Evolutionary conservation across 2,329 filamentous ascomycete genomes (phyloP).

Genomic region (Epichloe baconii): DNA sequence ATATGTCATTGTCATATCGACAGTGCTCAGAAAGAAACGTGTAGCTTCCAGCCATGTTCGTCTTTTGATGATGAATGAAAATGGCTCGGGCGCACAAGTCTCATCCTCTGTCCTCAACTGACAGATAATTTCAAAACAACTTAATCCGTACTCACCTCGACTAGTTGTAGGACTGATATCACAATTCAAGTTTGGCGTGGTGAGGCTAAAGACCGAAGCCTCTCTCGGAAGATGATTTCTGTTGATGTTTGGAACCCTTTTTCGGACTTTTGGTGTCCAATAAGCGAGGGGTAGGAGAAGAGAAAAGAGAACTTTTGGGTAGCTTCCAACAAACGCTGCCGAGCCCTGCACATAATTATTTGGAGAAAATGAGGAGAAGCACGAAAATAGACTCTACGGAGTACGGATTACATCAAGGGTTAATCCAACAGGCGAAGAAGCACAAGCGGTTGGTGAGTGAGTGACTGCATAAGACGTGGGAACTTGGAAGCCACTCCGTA

Average conservation of each 20-base stretch:
- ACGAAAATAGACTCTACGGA: conserved; percentile 1
- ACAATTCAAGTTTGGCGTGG: neutral
- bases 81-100: neutral
- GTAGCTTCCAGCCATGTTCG: neutral
- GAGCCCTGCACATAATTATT: neutral
- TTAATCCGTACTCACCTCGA: neutral
- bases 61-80: neutral
- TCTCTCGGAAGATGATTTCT: neutral
- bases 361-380: neutral
- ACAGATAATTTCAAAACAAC: neutral
- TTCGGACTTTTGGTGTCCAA: neutral
- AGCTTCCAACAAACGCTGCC: neutral
- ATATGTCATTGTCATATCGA: neutral
- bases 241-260: neutral
- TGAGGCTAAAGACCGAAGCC: neutral
- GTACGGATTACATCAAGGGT: neutral
- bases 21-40: neutral
- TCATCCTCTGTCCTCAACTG: neutral
- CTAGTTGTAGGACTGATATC: neutral
- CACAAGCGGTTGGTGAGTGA: neutral
- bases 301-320: neutral
- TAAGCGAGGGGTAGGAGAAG: no score
- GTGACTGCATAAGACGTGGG: neutral
- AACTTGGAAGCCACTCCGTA: neutral
- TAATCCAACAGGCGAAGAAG: conserved; percentile 1